These are phyloP conservation scores for Kodamaea leandrae DNA, from an alignment of 805 yeast genomes.

Conservation along the genomic window DNA sequence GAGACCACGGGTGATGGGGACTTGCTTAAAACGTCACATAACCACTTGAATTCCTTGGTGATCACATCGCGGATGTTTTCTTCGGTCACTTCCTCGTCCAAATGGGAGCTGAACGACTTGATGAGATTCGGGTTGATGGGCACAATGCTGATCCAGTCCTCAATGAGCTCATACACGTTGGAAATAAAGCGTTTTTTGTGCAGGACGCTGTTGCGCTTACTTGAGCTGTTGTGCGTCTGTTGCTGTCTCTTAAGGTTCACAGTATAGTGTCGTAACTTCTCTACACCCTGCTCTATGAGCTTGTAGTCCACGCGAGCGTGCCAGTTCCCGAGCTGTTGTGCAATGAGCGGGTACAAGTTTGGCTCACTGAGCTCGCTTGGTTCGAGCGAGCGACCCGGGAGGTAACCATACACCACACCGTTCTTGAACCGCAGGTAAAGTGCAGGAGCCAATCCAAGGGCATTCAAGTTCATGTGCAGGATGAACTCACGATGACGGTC, in stretches of 20 bases:
- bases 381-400: constrained; percentile 60
- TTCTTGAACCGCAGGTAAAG: constrained; percentile 66
- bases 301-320: constrained; percentile 49
- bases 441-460: constrained; percentile 63
- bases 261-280: constrained; percentile 33
- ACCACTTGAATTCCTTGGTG: constrained; percentile 54
- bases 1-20: constrained; percentile 54
- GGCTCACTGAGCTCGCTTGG: constrained; percentile 52
- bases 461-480: constrained; percentile 61
- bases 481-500: constrained; percentile 74
- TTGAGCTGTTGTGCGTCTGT: background rate
- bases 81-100: constrained; percentile 20
- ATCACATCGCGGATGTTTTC: constrained; percentile 40
- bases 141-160: constrained; percentile 60
- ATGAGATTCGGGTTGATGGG: constrained; percentile 48
- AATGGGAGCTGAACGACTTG: constrained; percentile 35
- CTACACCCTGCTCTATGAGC: constrained; percentile 47
- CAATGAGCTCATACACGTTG: constrained; percentile 59
- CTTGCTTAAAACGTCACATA: constrained; percentile 36
- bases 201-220: constrained; percentile 5
- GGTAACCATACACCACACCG: constrained; percentile 69
- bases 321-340: constrained; percentile 70
- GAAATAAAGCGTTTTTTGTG: constrained; percentile 31
- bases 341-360: constrained; percentile 53
- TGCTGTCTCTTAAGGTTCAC: constrained; percentile 15